Base-by-base conservation (phyloP, 257 asterid species). In the Leonotis leonurus region DNA sequence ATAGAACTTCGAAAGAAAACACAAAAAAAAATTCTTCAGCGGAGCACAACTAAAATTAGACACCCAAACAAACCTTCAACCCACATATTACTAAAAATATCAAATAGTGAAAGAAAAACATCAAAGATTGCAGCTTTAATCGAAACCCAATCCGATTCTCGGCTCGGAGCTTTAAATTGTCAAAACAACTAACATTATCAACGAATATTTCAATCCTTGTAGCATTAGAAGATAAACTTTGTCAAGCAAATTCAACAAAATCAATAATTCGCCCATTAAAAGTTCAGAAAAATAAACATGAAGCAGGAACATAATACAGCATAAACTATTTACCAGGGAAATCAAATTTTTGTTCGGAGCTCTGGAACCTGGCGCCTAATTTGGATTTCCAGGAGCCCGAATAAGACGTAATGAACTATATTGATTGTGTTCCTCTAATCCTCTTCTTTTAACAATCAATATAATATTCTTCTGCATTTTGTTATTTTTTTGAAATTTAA, bases 291-390 rank as follows among this genome's bases (percentile, higher is more conserved):
- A 50, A 16, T 6, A 62, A 56, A 22, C 40, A 64, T 24, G 32
- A 8, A 24, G 26, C 54, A 64, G 2, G 27, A 35, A 36, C 49
- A 57, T 11, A 4, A 48, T 3, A 9, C 8, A 48, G n/a, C 49
- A 8, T 37, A 33, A 44, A 36, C 20, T 44, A 29, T 1, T 63
- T 50, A 78, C 83, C 80, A 10, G 50, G 32, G 17, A 71, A 71
- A 75, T 41, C 36, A 29, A 18, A 35, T 41, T 13, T 8, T 13
- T 8, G 30, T 44, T 43, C 20, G 41, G 60, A 67, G 30, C 63
- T 60, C 65, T 50, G 50, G 71, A 74, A 74, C 62, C 60, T 21
- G 32, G 57, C 50, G 59, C 51, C 36, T 51, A 8, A 46, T 49
- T 60, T 58, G 18, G 76, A 43, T 59, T 13, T 36, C 62, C 49